Evolutionary conservation across 2,329 filamentous ascomycete genomes (phyloP).

Genomic region (Biscogniauxia sp.): DNA sequence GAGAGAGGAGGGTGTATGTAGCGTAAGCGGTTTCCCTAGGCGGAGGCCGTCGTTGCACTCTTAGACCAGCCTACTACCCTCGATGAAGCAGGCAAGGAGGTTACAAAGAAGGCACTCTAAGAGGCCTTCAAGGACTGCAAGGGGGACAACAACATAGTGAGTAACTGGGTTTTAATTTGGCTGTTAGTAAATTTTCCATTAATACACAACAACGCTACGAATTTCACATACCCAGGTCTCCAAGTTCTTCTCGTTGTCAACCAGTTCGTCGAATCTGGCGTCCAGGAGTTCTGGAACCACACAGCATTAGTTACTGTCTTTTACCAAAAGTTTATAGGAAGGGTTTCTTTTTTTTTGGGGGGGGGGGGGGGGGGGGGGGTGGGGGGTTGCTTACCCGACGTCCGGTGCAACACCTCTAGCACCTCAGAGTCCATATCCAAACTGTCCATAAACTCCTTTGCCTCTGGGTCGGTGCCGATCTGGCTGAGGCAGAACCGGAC

Average conservation of each 20-base stretch:
- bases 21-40: no score
- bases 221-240: constrained; percentile 13
- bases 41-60: background rate
- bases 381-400: constrained; percentile 5
- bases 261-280: constrained; percentile 6
- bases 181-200: background rate
- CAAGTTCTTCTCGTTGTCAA: constrained; percentile 11
- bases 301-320: background rate
- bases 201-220: background rate
- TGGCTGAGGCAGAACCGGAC: constrained; percentile 15
- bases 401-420: constrained; percentile 12
- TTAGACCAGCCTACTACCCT: background rate
- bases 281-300: constrained; percentile 13
- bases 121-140: constrained; percentile 9
- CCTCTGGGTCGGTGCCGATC: constrained; percentile 15
- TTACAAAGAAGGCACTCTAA: background rate
- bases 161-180: constrained; percentile 1
- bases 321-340: no score
- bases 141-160: constrained; percentile 15
- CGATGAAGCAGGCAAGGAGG: no score
- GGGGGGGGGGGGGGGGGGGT: no score
- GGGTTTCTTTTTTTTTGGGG: no score
- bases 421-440: constrained; percentile 5
- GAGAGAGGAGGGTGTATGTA: no score
- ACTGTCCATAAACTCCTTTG: constrained; percentile 8